Evolutionary conservation across 1,139 yeast genomes (phyloP), one percentile per base, ranked within the genome.

Genomic region (Saccharomyces hybrid): DNA sequence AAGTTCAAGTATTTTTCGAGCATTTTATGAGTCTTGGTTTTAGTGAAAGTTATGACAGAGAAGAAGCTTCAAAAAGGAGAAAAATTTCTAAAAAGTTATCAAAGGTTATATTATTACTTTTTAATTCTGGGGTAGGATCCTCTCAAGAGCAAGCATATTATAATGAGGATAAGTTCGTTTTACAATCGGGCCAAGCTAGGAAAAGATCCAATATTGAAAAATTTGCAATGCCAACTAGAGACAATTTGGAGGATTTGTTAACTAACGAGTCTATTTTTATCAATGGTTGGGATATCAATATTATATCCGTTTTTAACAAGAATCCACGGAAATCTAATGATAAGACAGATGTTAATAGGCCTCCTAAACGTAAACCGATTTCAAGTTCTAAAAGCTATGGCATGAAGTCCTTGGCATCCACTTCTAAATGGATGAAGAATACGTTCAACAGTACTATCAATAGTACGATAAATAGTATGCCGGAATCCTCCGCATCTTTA

Each of bases 1-100:
- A 85, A 41, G 84, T 89, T 0, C 97, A 90, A 68, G 83, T 83
- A 44, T 89, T 90, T 66, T 78, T 86, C 62, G 95, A 88, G 65
- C 80, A 84, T 56, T 84, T 91, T 70, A 86, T 87, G 67, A 72
- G 77, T 31, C 82, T 87, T 67, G 81, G 82, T 47, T 80, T 90
- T 54, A 81, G 86, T 60, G 79, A 86, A 20, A 78, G 86, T 26
- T 86, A 84, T 54, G 88, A 93, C 61, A 75, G 87, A 42, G 88
- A 86, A 16, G 83, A 84, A 59, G 73, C 80, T 34, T 85, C 96
- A 2, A 89, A 89, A 66, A 76, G 97, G 51, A 78, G 78, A 60
- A 80, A 86, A 59, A 73, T 85, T 53, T 83, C 83, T 32, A 71
- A 74, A 52, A 85, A 84, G 64, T 56, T 88, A 30, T 76, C 82